Percentiles rank a stretch among this genome's conserved stretches.
phyloP scores from a whole-genome alignment of 768 basidiomycete genomes.

The Pisolithus microcarpus region DNA sequence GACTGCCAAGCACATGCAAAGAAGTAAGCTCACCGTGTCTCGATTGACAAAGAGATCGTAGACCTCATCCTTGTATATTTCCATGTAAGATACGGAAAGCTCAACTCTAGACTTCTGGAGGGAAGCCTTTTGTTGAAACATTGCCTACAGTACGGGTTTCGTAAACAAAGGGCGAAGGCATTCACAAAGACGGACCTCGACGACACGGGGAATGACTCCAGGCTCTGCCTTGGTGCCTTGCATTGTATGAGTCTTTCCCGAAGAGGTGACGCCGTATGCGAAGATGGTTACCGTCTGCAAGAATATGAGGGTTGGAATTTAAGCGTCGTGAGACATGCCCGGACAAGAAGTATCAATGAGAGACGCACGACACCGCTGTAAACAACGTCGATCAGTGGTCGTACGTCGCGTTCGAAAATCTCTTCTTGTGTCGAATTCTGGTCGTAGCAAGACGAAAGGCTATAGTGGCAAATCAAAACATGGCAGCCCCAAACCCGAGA shows the following conservation, averaged over 20 bases:
- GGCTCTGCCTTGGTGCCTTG: constrained; percentile 67
- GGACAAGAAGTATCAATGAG: neutral
- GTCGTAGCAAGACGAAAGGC: constrained; percentile 73
- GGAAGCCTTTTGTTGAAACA: constrained; percentile 45
- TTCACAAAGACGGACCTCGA: constrained; percentile 43
- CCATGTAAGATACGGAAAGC: constrained; percentile 69
- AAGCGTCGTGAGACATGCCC: neutral
- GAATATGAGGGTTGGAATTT: neutral
- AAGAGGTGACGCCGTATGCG: constrained; percentile 86
- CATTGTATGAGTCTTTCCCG: constrained; percentile 92
- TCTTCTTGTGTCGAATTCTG: constrained; percentile 63
- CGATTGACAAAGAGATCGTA: constrained; percentile 77
- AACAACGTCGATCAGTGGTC: constrained; percentile 71
- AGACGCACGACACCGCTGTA: constrained; percentile 64
- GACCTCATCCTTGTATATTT: constrained; percentile 88
- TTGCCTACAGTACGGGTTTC: constrained; percentile 32
- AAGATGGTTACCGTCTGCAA: constrained; percentile 77
- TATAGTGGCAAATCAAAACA: constrained; percentile 20
- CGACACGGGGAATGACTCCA: constrained; percentile 81
- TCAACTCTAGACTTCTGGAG: constrained; percentile 38
- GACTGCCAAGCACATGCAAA: neutral
- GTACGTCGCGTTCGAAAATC: constrained; percentile 70
- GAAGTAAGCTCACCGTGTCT: constrained; percentile 45
- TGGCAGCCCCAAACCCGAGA: neutral
- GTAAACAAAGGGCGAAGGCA: neutral